phyloP scores from a whole-genome alignment of 768 basidiomycete genomes.

The Boletus speciosus region DNA sequence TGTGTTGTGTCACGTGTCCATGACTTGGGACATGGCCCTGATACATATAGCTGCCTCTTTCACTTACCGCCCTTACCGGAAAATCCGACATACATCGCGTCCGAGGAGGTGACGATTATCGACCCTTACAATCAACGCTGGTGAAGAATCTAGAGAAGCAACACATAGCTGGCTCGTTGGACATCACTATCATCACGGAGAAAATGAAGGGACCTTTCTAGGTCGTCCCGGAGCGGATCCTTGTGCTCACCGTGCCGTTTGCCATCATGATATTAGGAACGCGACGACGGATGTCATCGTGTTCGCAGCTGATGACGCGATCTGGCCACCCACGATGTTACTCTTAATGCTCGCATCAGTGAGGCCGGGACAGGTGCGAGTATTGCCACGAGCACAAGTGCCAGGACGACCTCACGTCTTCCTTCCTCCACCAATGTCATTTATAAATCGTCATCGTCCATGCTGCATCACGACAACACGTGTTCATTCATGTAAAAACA shows the following conservation, averaged over 20 bases:
- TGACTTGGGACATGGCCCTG: slow-evolving; percentile 19
- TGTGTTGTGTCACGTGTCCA: slow-evolving; percentile 31
- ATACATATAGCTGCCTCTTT: slow-evolving; percentile 63
- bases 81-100: slow-evolving; percentile 85
- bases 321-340: slow-evolving; percentile 91
- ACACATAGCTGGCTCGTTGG: slow-evolving; percentile 91
- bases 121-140: slow-evolving; percentile 93
- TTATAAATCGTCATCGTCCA: no score
- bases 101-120: slow-evolving; percentile 74
- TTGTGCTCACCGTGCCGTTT: slow-evolving; percentile 39
- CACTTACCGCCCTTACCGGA: slow-evolving; percentile 81
- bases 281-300: slow-evolving; percentile 91
- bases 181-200: slow-evolving; percentile 65
- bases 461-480: no score
- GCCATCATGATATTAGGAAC: slow-evolving; percentile 90
- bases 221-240: slow-evolving; percentile 72
- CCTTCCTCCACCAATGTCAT: no score
- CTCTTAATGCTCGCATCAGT: slow-evolving; percentile 64
- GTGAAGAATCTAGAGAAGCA: slow-evolving; percentile 92
- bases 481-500: no score
- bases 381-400: no score
- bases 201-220: slow-evolving; percentile 75
- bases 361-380: no score
- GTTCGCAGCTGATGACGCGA: slow-evolving; percentile 89
- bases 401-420: no score